phyloP scores from a whole-genome alignment of 2,329 filamentous ascomycete species.

The Xylaria sp. region DNA sequence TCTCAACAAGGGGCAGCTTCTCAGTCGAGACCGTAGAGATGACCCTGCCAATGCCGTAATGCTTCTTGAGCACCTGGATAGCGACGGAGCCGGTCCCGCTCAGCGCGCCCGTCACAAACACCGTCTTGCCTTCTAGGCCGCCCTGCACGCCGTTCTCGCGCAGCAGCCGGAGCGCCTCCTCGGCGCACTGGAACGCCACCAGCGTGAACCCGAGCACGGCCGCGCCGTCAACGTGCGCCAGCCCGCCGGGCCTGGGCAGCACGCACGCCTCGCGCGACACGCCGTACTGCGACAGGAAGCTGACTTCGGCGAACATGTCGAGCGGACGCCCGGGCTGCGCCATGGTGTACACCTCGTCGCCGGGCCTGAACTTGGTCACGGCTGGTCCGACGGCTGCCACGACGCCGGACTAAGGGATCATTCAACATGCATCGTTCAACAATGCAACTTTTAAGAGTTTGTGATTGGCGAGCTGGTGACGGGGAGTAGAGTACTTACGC shows the following conservation, averaged over 20 bases:
- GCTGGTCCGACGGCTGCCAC: conserved; percentile 39
- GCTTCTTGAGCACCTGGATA: conserved; percentile 57
- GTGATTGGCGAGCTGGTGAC: neutral
- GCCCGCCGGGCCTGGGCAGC: conserved; percentile 39
- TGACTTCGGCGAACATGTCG: conserved; percentile 34
- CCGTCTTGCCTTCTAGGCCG: conserved; percentile 55
- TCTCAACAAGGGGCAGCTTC: conserved; percentile 53
- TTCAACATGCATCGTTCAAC: no score
- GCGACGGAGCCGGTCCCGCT: conserved; percentile 53
- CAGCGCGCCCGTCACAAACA: conserved; percentile 57
- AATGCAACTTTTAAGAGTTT: no score
- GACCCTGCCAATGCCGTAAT: conserved; percentile 53
- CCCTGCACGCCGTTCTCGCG: conserved; percentile 39
- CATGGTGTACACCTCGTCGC: conserved; percentile 49
- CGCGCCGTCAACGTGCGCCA: conserved; percentile 45
- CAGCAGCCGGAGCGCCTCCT: conserved; percentile 45
- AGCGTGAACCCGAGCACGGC: conserved; percentile 43
- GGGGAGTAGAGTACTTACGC: conserved; percentile 8
- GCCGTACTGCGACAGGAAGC: conserved; percentile 50
- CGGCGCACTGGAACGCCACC: conserved; percentile 52
- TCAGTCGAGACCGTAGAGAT: conserved; percentile 59
- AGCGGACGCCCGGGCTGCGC: conserved; percentile 46
- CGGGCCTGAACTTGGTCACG: conserved; percentile 40
- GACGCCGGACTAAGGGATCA: conserved; percentile 38
- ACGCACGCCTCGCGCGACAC: conserved; percentile 45